phyloP scores from a whole-genome alignment of 495 filamentous ascomycete genomes.

The Gamarada debralockiae region DNA sequence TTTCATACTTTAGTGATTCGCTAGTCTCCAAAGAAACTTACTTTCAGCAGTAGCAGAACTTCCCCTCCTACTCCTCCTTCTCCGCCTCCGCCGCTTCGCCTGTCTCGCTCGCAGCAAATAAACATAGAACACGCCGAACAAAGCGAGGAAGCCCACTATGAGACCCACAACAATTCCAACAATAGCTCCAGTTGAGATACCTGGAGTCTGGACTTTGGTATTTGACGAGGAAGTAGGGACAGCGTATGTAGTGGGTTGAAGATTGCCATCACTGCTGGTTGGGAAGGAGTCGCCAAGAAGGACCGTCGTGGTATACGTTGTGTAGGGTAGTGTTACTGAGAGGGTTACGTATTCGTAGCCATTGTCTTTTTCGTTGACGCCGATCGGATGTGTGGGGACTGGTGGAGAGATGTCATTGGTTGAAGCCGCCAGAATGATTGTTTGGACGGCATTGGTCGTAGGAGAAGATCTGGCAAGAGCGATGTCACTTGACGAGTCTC shows the following conservation, averaged over 20 bases:
- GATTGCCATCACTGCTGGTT: background rate
- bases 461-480: background rate
- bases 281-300: background rate
- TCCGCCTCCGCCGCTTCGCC: background rate
- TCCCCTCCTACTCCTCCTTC: background rate
- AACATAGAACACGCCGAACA: background rate
- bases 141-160: background rate
- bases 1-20: too few relatives aligned
- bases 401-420: too few relatives aligned
- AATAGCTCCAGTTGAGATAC: background rate
- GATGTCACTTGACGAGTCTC: too few relatives aligned
- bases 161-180: background rate
- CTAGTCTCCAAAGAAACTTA: too few relatives aligned
- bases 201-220: background rate
- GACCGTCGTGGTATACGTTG: background rate
- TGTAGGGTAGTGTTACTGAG: background rate
- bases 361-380: background rate
- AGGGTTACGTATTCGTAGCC: background rate
- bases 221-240: background rate
- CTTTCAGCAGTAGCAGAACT: too few relatives aligned
- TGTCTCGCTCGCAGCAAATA: background rate
- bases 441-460: too few relatives aligned
- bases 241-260: background rate
- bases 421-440: too few relatives aligned
- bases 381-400: background rate